Evolutionary conservation across 2,329 filamentous ascomycete genomes (phyloP), one percentile per base, ranked within the genome.

Genomic region (Neopestalotiopsis sp.): DNA sequence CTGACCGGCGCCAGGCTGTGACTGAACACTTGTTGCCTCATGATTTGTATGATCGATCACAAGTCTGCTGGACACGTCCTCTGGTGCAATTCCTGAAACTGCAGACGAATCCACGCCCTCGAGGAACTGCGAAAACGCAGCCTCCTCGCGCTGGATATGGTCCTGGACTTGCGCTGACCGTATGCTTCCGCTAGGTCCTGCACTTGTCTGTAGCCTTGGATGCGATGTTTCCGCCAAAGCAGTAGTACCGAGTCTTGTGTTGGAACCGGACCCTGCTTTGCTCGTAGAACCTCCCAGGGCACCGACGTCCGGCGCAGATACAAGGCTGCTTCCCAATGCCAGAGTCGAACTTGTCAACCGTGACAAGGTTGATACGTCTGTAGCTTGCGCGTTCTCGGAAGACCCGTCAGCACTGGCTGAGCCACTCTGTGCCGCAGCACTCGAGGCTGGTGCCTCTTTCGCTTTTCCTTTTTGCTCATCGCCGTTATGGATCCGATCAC

Each of bases 111-210:
- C 71, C 42, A 72, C 73, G 60, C 70, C 71, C 68, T 80, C 77
- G 45, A 83, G 70, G 67, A 83, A 84, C 1, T 72, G 72, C 2
- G 80, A 75, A 67, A 83, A 84, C 0, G 75, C 75, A 3, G 75
- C 74, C 69, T 83, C 81, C 57, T 80, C 76, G 14, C 64, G 71
- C 5, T 72, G 74, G 13, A 74, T 70, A 58, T 80, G 77, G 61
- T 74, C 72, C 32, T 77, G 74, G 1, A 72, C 66, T 14, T 77
- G 74, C 12, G 73, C 67, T 32, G 75, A 73, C 65, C 72, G 78
- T 68, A 83, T 75, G 40, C 71, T 71, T 34, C 68, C 69, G 30
- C 71, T 64, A 2, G 58, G 14, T 30, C 49, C 30, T 30, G 40
- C 34, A 20, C 32, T 38, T 34, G 38, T n/a, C 17, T 67, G 57